Conservation (phyloP, 176 grass and related monocot genomes). For the Aegilops sharonensis region DNA sequence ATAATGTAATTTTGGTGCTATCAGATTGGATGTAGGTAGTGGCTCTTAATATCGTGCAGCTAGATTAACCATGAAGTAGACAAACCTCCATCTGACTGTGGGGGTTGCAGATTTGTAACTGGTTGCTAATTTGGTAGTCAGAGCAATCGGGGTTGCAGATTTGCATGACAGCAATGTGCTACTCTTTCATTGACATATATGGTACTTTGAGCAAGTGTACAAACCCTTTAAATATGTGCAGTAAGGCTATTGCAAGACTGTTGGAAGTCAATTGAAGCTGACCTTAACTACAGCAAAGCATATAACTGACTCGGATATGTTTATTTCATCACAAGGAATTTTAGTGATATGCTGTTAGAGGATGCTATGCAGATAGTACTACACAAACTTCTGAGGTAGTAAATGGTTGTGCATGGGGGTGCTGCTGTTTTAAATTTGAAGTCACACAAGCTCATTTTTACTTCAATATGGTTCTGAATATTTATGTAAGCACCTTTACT, state of each 20-base stretch:
- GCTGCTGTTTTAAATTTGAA: background rate
- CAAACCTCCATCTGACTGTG: no score
- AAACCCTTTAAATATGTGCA: conserved; percentile 40
- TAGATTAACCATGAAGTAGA: background rate
- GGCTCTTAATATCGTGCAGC: background rate
- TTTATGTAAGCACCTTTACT: no score
- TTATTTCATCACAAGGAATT: conserved; percentile 34
- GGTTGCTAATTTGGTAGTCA: no score
- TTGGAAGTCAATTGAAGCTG: conserved; percentile 73
- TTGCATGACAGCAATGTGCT: background rate
- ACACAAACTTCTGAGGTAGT: no score
- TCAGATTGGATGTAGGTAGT: background rate
- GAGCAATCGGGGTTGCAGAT: no score
- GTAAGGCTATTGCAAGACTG: conserved; percentile 51
- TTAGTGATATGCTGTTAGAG: background rate
- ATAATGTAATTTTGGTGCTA: background rate
- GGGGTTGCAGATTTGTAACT: no score
- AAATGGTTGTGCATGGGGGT: background rate
- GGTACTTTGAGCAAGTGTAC: background rate
- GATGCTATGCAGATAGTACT: no score
- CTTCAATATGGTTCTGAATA: no score
- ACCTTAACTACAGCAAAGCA: conserved; percentile 58
- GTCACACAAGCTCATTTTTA: background rate
- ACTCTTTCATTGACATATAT: background rate
- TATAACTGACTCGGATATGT: conserved; percentile 38